These are phyloP conservation scores for Brassica cretica DNA, from an alignment of 345 rosid species.

Conservation along the genomic window DNA sequence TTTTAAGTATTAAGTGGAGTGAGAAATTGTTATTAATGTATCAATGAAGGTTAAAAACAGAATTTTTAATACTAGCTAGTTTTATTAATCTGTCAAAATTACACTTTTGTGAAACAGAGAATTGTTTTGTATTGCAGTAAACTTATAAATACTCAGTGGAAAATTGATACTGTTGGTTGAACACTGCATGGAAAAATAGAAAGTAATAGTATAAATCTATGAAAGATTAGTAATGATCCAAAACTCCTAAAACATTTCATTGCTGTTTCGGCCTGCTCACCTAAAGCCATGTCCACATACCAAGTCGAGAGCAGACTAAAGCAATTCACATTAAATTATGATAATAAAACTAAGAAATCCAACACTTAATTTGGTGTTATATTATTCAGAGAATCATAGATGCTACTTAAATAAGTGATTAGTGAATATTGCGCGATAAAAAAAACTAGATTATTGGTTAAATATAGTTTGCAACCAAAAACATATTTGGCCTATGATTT, in stretches of 20 bases:
- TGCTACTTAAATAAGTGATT: conserved; percentile 24
- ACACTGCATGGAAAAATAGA: background rate
- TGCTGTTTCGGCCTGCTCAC: background rate
- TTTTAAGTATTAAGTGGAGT: no score
- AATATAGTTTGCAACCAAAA: conserved; percentile 56
- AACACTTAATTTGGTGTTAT: conserved; percentile 31
- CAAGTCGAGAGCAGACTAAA: background rate
- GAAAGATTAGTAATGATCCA: background rate
- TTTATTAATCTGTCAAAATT: no score
- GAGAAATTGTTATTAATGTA: no score
- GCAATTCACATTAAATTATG: conserved; percentile 1
- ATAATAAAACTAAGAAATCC: conserved; percentile 6
- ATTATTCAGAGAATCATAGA: conserved; percentile 10
- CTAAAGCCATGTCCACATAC: conserved; percentile 3
- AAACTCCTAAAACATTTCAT: conserved; percentile 2
- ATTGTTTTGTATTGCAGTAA: background rate
- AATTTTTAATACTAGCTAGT: no score
- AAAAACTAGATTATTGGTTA: conserved; percentile 54
- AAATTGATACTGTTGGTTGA: background rate
- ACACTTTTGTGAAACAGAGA: no score
- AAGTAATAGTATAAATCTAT: background rate
- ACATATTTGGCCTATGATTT: background rate
- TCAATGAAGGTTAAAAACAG: no score
- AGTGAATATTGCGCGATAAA: conserved; percentile 25
- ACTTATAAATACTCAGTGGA: background rate